Evolutionary conservation across 164 flowering plant genomes (phyloP).

Genomic region (Nymphaea colorata): DNA sequence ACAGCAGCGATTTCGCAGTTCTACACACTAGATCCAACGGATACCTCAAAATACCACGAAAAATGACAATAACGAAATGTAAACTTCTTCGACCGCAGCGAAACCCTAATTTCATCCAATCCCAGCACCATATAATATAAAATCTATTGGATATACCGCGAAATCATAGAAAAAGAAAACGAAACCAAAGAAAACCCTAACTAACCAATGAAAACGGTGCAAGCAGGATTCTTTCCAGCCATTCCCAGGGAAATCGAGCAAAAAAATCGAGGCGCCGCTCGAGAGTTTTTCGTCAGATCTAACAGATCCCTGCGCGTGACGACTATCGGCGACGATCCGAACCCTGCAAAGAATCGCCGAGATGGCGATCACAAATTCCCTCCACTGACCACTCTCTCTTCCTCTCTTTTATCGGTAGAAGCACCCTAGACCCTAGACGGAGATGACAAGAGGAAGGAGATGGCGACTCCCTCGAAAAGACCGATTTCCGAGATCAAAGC

Average conservation of each 20-base stretch:
- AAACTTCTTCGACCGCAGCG: neutral
- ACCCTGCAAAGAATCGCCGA: neutral
- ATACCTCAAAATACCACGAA: neutral
- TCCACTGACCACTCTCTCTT: too few species aligned
- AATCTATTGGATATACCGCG: too few species aligned
- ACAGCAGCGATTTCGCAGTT: too few species aligned
- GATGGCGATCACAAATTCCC: neutral
- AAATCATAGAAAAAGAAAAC: neutral
- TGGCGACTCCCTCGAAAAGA: neutral
- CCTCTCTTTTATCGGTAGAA: neutral
- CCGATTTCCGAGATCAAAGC: neutral
- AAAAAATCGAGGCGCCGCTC: neutral
- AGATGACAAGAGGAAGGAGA: neutral
- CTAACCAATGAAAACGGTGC: slow-evolving; percentile 10
- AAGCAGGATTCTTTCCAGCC: slow-evolving; percentile 6
- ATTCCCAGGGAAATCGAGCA: neutral
- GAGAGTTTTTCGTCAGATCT: neutral
- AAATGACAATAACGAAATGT: neutral
- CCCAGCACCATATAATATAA: neutral
- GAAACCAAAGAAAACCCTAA: neutral
- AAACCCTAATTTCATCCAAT: too few species aligned
- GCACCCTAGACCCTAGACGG: neutral
- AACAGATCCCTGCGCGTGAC: neutral
- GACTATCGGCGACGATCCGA: neutral
- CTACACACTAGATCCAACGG: too few species aligned